phyloP scores from a whole-genome alignment of 306 rosid species.

The Cicer judaicum region DNA sequence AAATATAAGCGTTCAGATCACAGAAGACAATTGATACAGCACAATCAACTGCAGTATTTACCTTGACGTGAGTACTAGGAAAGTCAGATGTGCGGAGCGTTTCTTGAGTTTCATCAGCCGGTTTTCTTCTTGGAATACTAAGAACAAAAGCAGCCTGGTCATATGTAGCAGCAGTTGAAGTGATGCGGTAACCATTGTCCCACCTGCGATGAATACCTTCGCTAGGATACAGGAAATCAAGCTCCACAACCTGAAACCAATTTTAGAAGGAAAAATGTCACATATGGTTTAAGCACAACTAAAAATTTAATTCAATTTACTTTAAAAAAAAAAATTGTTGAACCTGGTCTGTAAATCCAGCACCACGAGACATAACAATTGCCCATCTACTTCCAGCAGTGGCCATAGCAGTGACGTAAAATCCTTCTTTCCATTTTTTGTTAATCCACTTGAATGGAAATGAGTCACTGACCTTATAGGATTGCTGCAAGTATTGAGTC shows the following conservation, averaged over 20 bases:
- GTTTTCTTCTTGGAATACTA: constrained; percentile 87
- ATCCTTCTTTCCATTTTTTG: constrained; percentile 95
- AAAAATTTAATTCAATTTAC: background rate
- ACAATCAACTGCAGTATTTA: constrained; percentile 38
- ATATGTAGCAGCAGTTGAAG: constrained; percentile 89
- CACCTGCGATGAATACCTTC: constrained; percentile 93
- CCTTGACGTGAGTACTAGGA: constrained; percentile 95
- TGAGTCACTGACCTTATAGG: constrained; percentile 92
- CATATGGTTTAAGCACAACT: background rate
- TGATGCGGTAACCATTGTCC: constrained; percentile 87
- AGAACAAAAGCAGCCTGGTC: constrained; percentile 94
- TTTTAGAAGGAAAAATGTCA: constrained; percentile 13
- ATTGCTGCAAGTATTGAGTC: constrained; percentile 81
- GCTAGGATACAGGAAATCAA: constrained; percentile 91
- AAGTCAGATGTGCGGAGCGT: constrained; percentile 96
- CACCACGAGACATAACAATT: constrained; percentile 89
- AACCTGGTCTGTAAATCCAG: constrained; percentile 84
- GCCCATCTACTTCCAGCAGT: constrained; percentile 89
- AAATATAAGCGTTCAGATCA: constrained; percentile 36
- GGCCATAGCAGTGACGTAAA: constrained; percentile 88
- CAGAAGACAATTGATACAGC: constrained; percentile 1
- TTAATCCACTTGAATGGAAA: constrained; percentile 95
- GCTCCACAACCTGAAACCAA: constrained; percentile 80
- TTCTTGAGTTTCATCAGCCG: constrained; percentile 90
- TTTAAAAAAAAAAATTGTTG: background rate